phyloP scores from a whole-genome alignment of 495 filamentous ascomycete genomes.

The Friedmanniomyces simplex region DNA sequence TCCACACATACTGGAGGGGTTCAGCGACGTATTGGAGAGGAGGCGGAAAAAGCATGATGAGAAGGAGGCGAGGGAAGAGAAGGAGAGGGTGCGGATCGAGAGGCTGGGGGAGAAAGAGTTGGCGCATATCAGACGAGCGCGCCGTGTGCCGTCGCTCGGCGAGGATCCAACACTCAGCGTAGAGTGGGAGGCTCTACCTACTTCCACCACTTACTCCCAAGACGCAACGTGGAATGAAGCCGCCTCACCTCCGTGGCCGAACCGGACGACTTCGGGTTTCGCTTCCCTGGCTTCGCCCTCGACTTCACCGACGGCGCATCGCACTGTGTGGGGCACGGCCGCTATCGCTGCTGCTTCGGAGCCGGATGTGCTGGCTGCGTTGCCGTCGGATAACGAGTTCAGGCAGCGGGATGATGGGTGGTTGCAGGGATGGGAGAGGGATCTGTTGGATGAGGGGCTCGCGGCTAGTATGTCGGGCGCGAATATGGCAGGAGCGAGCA shows the following conservation, averaged over 20 bases:
- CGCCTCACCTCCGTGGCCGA: conserved; percentile 47
- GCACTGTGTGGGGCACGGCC: conserved; percentile 83
- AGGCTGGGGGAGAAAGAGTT: conserved; percentile 54
- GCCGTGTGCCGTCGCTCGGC: conserved; percentile 20
- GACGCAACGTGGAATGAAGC: conserved; percentile 18
- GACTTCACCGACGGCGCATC: conserved; percentile 60
- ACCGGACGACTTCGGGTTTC: conserved; percentile 40
- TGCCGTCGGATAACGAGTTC: conserved; percentile 17
- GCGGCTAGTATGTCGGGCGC: not conserved
- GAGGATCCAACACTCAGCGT: conserved; percentile 23
- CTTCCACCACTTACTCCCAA: not conserved
- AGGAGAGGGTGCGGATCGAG: conserved; percentile 79
- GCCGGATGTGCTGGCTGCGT: conserved; percentile 31
- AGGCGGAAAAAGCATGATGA: conserved; percentile 71
- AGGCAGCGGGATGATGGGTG: conserved; percentile 59
- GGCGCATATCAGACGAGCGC: conserved; percentile 26
- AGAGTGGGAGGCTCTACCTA: conserved; percentile 54
- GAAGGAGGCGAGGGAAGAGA: conserved; percentile 82
- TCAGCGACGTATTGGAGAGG: conserved; percentile 65
- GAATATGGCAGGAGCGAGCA: conserved; percentile 1
- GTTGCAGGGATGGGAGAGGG: conserved; percentile 66
- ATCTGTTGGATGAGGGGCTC: conserved; percentile 46
- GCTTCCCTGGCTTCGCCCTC: conserved; percentile 60
- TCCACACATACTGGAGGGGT: conserved; percentile 61
- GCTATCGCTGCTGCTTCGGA: conserved; percentile 43